Conservation (phyloP, 2,329 filamentous ascomycete genomes). For the Botrytis medusae region DNA sequence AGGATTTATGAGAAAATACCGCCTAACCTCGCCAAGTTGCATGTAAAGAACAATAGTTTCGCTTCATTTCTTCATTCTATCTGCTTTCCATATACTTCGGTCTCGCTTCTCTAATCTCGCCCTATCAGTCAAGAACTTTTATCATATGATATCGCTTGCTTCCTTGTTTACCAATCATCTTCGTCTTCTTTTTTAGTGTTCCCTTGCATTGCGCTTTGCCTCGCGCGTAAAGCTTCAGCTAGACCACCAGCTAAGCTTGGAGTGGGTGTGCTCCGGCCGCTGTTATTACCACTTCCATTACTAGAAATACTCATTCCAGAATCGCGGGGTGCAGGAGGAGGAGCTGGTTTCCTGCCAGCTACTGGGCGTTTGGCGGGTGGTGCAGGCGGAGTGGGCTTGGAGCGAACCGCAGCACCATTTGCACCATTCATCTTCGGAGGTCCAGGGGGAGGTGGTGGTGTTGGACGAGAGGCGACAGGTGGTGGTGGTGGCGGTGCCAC, state of each 20-base stretch:
- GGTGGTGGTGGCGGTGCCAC: slow-evolving; percentile 62
- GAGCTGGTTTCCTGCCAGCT: slow-evolving; percentile 66
- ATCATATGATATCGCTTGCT: background rate
- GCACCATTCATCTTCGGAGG: slow-evolving; percentile 39
- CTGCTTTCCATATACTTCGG: slow-evolving; percentile 1
- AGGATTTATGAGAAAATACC: background rate
- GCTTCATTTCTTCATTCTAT: slow-evolving; percentile 11
- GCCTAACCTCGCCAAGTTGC: background rate
- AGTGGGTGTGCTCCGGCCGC: slow-evolving; percentile 71
- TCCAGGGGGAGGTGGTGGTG: slow-evolving; percentile 56
- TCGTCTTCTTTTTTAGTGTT: slow-evolving; percentile 49
- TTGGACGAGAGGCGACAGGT: slow-evolving; percentile 46
- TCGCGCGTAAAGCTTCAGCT: slow-evolving; percentile 74
- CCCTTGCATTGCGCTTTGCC: slow-evolving; percentile 64
- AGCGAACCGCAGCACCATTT: slow-evolving; percentile 42
- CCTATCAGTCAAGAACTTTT: background rate
- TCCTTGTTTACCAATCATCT: slow-evolving; percentile 38
- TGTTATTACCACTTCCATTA: slow-evolving; percentile 51
- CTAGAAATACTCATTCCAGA: slow-evolving; percentile 63
- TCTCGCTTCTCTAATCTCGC: background rate
- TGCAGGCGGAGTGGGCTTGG: slow-evolving; percentile 40
- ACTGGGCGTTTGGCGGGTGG: slow-evolving; percentile 74
- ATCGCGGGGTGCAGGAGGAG: slow-evolving; percentile 68
- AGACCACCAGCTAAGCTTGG: slow-evolving; percentile 71
- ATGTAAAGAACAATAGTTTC: background rate